A percentile compares a stretch with the other conserved stretches of the same genome.
Conservation (phyloP, 306 rosid genomes). For the Echinosophora koreensis region DNA sequence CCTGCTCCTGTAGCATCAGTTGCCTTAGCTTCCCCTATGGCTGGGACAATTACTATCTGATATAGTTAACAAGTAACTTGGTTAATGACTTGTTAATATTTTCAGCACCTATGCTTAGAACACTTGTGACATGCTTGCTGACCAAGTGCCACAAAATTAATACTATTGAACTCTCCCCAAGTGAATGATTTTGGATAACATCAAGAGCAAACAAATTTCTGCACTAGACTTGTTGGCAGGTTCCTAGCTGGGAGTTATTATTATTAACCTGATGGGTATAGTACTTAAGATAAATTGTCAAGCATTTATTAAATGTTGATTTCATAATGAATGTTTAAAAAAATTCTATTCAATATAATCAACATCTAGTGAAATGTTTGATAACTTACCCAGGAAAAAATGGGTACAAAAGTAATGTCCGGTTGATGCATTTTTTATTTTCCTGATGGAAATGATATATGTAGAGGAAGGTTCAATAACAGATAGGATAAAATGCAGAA, state of each 20-base stretch:
- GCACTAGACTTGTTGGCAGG: not conserved
- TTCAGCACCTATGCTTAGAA: constrained; percentile 11
- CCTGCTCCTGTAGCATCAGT: constrained; percentile 91
- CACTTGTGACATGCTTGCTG: not conserved
- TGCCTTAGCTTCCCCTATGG: constrained; percentile 72
- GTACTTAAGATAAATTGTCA: too few relatives aligned
- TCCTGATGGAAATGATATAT: too few relatives aligned
- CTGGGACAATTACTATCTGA: constrained; percentile 76
- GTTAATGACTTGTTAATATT: not conserved
- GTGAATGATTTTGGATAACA: not conserved
- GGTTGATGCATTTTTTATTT: too few relatives aligned
- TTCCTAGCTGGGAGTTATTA: too few relatives aligned
- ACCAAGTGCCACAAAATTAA: constrained; percentile 22
- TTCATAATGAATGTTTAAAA: too few relatives aligned
- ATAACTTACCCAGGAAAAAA: too few relatives aligned
- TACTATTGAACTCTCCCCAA: not conserved
- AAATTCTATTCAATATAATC: too few relatives aligned
- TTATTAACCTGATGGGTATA: too few relatives aligned
- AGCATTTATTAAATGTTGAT: too few relatives aligned
- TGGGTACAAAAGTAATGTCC: too few relatives aligned
- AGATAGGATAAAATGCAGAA: constrained; percentile 9
- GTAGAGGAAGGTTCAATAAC: constrained; percentile 6
- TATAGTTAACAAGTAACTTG: constrained; percentile 10
- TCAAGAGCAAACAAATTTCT: not conserved
- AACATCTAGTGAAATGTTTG: too few relatives aligned